Evolutionary conservation across 1,139 yeast species (phyloP).

Genomic region (Nakaseomyces sp.): DNA sequence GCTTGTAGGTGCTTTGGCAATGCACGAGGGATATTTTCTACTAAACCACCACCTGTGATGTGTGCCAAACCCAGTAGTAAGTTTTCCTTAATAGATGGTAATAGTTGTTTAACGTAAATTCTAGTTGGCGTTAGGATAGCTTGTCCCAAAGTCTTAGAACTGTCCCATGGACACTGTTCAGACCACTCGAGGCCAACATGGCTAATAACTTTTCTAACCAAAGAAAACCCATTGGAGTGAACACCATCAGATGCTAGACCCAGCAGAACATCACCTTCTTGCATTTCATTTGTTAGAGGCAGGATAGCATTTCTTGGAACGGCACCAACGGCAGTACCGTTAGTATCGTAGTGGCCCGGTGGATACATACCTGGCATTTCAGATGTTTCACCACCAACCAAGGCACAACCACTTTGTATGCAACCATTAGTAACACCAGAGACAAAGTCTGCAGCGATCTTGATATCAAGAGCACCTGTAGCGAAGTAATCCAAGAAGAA

Average conservation of each 20-base stretch:
- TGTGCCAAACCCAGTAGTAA: conserved; percentile 84
- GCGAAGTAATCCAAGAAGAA: conserved; percentile 96
- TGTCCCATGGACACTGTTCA: conserved; percentile 80
- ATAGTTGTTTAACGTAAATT: conserved; percentile 85
- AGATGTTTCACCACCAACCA: conserved; percentile 98
- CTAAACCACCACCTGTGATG: conserved; percentile 96
- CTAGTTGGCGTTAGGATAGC: conserved; percentile 83
- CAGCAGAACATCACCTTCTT: conserved; percentile 68
- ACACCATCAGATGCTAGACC: conserved; percentile 89
- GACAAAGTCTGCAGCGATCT: conserved; percentile 80
- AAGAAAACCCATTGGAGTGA: conserved; percentile 94
- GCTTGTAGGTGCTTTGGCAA: conserved; percentile 77
- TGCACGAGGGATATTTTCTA: conserved; percentile 94
- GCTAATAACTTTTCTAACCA: conserved; percentile 90
- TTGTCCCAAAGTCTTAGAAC: conserved; percentile 69
- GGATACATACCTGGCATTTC: conserved; percentile 99
- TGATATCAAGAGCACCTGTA: conserved; percentile 79
- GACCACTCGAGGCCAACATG: conserved; percentile 58
- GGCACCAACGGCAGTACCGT: conserved; percentile 99
- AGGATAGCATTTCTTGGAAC: conserved; percentile 68
- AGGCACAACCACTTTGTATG: conserved; percentile 89
- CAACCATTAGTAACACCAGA: conserved; percentile 97
- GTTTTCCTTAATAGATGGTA: conserved; percentile 61
- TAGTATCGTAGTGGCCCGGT: conserved; percentile 92
- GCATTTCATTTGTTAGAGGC: conserved; percentile 62